phyloP scores from a whole-genome alignment of 805 yeast genomes.

The Suhomyces sp. region DNA sequence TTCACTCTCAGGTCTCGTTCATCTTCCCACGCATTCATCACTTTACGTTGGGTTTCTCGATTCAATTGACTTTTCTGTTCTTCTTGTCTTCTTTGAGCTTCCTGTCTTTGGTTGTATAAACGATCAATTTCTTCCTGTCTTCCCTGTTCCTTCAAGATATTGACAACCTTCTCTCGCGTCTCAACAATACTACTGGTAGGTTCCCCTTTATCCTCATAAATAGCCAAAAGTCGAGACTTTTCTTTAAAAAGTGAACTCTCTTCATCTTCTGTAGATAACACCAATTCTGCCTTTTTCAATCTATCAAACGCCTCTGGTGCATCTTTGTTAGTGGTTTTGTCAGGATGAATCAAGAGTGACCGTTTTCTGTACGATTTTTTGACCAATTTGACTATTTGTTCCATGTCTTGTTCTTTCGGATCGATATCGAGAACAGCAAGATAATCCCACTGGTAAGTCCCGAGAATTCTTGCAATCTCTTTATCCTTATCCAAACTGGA shows the following conservation, averaged over 20 bases:
- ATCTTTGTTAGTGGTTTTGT: constrained; percentile 51
- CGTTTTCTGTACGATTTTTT: constrained; percentile 53
- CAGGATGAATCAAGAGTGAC: constrained; percentile 69
- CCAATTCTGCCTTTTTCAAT: constrained; percentile 52
- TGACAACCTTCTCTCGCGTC: constrained; percentile 40
- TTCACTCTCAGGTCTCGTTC: constrained; percentile 55
- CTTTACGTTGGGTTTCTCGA: constrained; percentile 32
- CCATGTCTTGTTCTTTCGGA: constrained; percentile 34
- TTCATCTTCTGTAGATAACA: constrained; percentile 20
- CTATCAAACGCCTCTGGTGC: constrained; percentile 66
- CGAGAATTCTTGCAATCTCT: constrained; percentile 57
- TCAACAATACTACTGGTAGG: constrained; percentile 7
- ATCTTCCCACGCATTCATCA: constrained; percentile 59
- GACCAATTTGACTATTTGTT: constrained; percentile 38
- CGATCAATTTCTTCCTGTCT: constrained; percentile 28
- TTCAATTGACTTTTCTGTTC: constrained; percentile 30
- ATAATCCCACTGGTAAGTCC: constrained; percentile 49
- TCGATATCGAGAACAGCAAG: constrained; percentile 51
- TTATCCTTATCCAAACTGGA: constrained; percentile 38
- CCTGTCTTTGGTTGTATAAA: constrained; percentile 27
- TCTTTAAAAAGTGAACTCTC: constrained; percentile 15
- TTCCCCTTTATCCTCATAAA: constrained; percentile 23
- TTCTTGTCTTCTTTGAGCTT: constrained; percentile 23
- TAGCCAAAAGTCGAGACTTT: constrained; percentile 24
- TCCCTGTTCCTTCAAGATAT: constrained; percentile 41